Base-by-base conservation (phyloP, 139 green algal species). In the Chlamydomonas sphaeroides region DNA sequence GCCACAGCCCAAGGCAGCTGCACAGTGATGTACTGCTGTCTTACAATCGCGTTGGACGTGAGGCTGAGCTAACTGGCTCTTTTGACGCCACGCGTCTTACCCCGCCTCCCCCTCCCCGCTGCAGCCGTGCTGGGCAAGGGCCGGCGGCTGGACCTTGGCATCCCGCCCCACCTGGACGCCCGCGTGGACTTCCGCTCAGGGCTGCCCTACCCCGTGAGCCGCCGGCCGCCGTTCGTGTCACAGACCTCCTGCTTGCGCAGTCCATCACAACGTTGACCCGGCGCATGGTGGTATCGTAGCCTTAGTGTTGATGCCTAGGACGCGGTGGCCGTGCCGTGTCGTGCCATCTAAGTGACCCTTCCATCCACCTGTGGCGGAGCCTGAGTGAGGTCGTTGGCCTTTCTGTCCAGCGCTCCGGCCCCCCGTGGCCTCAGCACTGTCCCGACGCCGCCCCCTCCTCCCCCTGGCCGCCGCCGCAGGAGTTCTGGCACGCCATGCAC, bases 141-240 rank as follows among this genome's bases (percentile, higher is more conserved):
- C n/a, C n/a, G 28, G 21, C 53, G 17, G 21, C 20, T 30, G n/a
- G 72, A 79, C 35, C 72, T 79, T 5, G 38, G 41, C 15, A 56
- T 79, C 6, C 72, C 72, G 36, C 53, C 72, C 1, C 3, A 53
- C 11, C 51, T 79, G 15, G 25, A 68, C 26, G 7, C 23, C 38
- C 53, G 72, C 3, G 72, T 79, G 35, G 18, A 39, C 1, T 79
- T 68, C 36, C 30, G 33, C 25, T 57, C 56, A 28, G 38, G 36
- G 3, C 72, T 79, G 23, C 53, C 72, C 25, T 79, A 79, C 56
- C 56, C 56, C 38, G 72, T 79, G 56, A 8, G 63, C 45, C 8
- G 30, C 11, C 45, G 45, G 45, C 45, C 45, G 11, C 45, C 10
- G 45, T 14, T 14, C 10, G 45, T 53, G 11, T 14, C 45, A 14